Base-by-base conservation (phyloP, 2,329 filamentous ascomycete species). In the Ophiostoma sp. region DNA sequence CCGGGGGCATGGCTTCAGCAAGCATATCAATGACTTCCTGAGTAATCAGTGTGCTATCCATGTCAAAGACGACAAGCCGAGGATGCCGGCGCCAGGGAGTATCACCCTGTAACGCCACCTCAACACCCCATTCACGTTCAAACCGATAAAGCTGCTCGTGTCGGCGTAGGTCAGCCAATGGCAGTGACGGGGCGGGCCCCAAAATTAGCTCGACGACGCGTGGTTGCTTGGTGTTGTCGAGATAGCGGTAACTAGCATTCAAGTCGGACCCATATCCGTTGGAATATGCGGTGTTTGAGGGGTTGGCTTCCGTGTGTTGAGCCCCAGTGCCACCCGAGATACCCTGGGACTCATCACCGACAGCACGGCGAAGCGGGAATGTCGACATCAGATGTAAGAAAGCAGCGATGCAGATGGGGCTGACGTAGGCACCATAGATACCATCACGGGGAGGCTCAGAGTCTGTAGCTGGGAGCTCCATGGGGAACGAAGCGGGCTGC, bases 21-120 rank as follows among this genome's bases (percentile, higher is more conserved):
- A 99, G 91, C 78, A 98, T 91, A 82, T 99, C 96, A 80, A 99
- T 98, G 75, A 98, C 95, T 84, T 99, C 96, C 82, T 99, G 95
- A 71, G 95, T 92, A 80, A 99, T 98, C 74, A 99, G 88, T 0
- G 96, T 99, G 82, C 92, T 96, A 84, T 99, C 96, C 96, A 99
- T 99, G 82, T 99, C 96, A 79, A 99, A 99, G 42, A 98, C 93
- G 3, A 95, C 94, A 12, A 98, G 86, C 9, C 95, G 89, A 77
- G 95, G 95, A 82, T 97, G 89, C 36, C 91, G 88, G 74, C 94
- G 87, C 85, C 91, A 94, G 42, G 95, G 85, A 39, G 85, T 88
- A 79, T 95, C 93, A 55, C 82, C 82, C 81, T 97, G 93, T 75
- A 97, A 85, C 25, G 93, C 89, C 17, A 95, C 91, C 81, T 97